Base-by-base conservation (phyloP, 1,284 basidiomycete species). In the Ganoderma multipileum region DNA sequence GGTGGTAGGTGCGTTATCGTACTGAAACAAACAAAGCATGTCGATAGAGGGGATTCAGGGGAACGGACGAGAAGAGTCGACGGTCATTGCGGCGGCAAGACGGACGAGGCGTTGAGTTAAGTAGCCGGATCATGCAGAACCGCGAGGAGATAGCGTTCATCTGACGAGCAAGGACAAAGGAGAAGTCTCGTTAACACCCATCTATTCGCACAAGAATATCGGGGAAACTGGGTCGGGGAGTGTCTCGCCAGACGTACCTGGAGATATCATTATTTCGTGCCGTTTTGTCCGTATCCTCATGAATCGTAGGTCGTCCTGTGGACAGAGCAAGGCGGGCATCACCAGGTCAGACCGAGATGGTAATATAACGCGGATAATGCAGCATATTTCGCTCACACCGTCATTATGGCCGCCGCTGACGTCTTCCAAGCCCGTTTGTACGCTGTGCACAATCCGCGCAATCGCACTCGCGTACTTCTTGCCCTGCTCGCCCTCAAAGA, bases 211-310 rank as follows among this genome's bases (percentile, higher is more conserved):
- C 33, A 59, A 16, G 61, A 30, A 39, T 8, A n/a, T n/a, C 39
- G 42, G 33, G 23, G 12, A 47, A n/a, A 9, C 42, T 7, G 20
- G 42, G 42, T 4, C 18, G 42, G 2, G 1, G 42, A 1, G 2
- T 7, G 42, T n/a, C 18, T 7, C 6, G 44, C 44, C 7, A 2
- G 52, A 83, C 89, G 57, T 68, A 95, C 96, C 94, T 69, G 96
- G 96, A 3, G 96, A 95, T 71, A 98, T 96, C 89, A 98, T 95
- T 68, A 98, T 85, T 78, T 98, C 96, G 79, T 98, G 95, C 67
- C 92, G 87, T 78, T 90, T 94, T 64, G 95, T 97, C 62, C 96
- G 87, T 80, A 98, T 95, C 63, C 96, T 85, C 87, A 98, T 89
- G 77, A 98, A 95, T 68, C 89, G 87, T 63, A 97, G 84, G 64